phyloP scores from a whole-genome alignment of 352 stramenopile genomes.

The Phytophthora palmivora region DNA sequence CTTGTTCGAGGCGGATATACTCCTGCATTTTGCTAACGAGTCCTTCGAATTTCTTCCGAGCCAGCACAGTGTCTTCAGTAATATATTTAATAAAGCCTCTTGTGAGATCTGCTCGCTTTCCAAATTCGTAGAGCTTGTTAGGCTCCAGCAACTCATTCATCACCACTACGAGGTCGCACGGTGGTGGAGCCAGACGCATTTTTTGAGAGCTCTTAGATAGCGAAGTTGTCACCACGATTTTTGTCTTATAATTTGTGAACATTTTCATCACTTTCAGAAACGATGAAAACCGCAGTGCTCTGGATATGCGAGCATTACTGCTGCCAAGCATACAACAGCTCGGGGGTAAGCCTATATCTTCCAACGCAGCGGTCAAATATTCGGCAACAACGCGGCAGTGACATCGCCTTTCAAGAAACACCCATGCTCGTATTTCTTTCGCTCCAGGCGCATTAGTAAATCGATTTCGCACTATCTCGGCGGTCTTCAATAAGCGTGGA shows the following conservation, averaged over 20 bases:
- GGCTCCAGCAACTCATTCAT: slow-evolving; percentile 83
- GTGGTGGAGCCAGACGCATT: slow-evolving; percentile 45
- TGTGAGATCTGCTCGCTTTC: slow-evolving; percentile 44
- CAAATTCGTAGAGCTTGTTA: slow-evolving; percentile 78
- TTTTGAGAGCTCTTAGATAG: slow-evolving; percentile 65
- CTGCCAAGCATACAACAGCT: slow-evolving; percentile 82
- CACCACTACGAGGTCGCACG: slow-evolving; percentile 73
- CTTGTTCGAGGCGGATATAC: slow-evolving; percentile 54
- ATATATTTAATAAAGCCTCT: slow-evolving; percentile 77
- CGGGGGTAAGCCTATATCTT: slow-evolving; percentile 51
- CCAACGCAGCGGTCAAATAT: slow-evolving; percentile 66
- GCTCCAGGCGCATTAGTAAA: slow-evolving; percentile 43
- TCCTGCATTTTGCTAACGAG: slow-evolving; percentile 73
- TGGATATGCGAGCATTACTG: slow-evolving; percentile 68
- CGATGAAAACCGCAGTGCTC: slow-evolving; percentile 66
- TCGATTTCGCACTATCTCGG: slow-evolving; percentile 53
- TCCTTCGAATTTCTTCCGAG: slow-evolving; percentile 68
- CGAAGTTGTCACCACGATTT: slow-evolving; percentile 83
- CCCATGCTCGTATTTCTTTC: slow-evolving; percentile 48
- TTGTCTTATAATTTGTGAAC: slow-evolving; percentile 60
- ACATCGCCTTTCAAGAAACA: slow-evolving; percentile 77
- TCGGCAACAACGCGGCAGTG: slow-evolving; percentile 80
- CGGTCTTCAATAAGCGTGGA: slow-evolving; percentile 63
- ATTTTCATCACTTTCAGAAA: slow-evolving; percentile 73
- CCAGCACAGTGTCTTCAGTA: slow-evolving; percentile 39